phyloP scores from a whole-genome alignment of 495 filamentous ascomycete genomes.

The Ramalina intermedia region DNA sequence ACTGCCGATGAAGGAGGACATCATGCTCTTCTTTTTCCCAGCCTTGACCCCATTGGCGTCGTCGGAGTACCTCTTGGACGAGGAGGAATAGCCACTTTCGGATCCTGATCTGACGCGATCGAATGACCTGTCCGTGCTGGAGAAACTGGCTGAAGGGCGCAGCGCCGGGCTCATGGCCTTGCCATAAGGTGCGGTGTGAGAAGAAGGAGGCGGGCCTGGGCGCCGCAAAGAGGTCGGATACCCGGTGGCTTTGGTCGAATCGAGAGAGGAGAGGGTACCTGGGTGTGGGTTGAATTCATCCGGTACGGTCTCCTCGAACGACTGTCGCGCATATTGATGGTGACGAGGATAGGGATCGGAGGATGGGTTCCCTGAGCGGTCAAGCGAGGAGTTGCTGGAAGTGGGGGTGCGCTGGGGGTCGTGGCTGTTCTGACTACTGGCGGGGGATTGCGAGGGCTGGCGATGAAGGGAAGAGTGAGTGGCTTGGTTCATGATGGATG shows the following conservation, averaged over 20 bases:
- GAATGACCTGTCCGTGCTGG: constrained; percentile 43
- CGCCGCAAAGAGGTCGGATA: constrained; percentile 25
- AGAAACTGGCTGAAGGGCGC: constrained; percentile 71
- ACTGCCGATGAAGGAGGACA: constrained; percentile 89
- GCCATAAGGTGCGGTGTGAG: constrained; percentile 44
- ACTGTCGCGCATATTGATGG: constrained; percentile 20
- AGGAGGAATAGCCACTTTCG: constrained; percentile 21
- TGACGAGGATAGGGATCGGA: constrained; percentile 25
- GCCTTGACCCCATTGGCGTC: constrained; percentile 45
- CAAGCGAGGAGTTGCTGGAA: constrained; percentile 35
- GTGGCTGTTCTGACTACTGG: constrained; percentile 24
- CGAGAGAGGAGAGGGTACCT: constrained; percentile 52
- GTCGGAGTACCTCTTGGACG: constrained; percentile 69
- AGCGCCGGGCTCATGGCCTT: constrained; percentile 43
- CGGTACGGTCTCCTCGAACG: constrained; percentile 46
- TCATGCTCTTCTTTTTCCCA: constrained; percentile 79
- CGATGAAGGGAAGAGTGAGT: constrained; percentile 42
- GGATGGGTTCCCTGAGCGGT: constrained; percentile 34
- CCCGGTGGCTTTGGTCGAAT: constrained; percentile 45
- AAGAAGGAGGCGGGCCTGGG: constrained; percentile 24
- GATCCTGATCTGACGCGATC: constrained; percentile 38
- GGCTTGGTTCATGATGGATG: constrained; percentile 24
- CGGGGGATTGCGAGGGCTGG: constrained; percentile 45
- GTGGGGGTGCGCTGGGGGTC: constrained; percentile 35
- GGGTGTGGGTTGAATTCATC: constrained; percentile 57